These are phyloP conservation scores for Harringtonia lauricola DNA, from an alignment of 2,329 filamentous ascomycete species.

Conservation along the genomic window DNA sequence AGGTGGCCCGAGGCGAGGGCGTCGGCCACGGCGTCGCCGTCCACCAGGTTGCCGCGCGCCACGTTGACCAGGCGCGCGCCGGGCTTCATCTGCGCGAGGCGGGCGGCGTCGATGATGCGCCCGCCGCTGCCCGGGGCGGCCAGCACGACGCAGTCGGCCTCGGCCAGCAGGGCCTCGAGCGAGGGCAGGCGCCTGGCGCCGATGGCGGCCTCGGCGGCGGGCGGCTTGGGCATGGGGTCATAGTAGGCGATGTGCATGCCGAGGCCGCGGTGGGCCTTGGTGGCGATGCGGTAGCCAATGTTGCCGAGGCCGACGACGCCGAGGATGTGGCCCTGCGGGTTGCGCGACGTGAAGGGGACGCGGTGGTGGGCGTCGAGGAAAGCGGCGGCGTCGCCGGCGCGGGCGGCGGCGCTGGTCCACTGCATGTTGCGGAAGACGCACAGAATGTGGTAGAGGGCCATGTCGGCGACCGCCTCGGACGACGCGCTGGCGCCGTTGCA, in stretches of 20 bases:
- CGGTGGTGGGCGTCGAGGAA: conserved; percentile 15
- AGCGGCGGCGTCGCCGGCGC: conserved; percentile 19
- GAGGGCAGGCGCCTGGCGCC: conserved; percentile 27
- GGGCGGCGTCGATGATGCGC: conserved; percentile 26
- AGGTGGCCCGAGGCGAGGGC: conserved; percentile 34
- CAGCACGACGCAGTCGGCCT: conserved; percentile 37
- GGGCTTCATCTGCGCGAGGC: conserved; percentile 34
- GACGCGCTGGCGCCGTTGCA: conserved; percentile 63
- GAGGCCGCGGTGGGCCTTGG: conserved; percentile 40
- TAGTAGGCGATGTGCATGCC: conserved; percentile 48
- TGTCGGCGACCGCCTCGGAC: conserved; percentile 62
- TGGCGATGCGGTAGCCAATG: conserved; percentile 52
- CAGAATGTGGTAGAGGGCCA: conserved; percentile 58
- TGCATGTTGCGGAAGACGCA: conserved; percentile 57
- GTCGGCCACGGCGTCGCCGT: conserved; percentile 33
- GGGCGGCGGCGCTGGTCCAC: conserved; percentile 50
- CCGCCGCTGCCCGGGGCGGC: conserved; percentile 36
- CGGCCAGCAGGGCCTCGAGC: conserved; percentile 32
- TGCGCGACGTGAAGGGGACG: conserved; percentile 30
- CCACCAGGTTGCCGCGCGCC: conserved; percentile 37
- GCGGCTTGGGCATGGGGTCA: conserved; percentile 29
- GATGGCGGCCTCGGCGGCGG: conserved; percentile 29
- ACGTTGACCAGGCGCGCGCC: conserved; percentile 43
- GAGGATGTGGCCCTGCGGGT: conserved; percentile 48
- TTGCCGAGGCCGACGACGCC: conserved; percentile 62